These are phyloP conservation scores for Fusarium sp. DNA, from an alignment of 2,329 filamentous ascomycete genomes.

Conservation along the genomic window DNA sequence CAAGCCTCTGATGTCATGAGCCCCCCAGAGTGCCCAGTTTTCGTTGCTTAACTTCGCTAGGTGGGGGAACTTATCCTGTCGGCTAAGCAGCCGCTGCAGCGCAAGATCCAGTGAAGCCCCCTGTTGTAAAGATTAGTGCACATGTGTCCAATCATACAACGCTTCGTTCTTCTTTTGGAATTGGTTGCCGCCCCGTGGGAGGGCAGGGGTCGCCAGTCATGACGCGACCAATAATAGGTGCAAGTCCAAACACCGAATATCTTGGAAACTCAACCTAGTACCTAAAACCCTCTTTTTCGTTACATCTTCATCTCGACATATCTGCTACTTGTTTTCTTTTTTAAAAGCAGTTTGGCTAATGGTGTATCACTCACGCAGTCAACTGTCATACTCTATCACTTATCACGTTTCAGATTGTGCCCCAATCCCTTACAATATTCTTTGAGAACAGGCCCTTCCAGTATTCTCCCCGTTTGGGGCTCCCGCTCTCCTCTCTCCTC, in stretches of 20 bases:
- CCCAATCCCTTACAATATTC: background rate
- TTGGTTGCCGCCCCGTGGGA: background rate
- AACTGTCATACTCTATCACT: constrained; percentile 5
- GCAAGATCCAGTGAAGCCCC: background rate
- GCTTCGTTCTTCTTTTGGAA: background rate
- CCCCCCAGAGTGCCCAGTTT: constrained; percentile 23
- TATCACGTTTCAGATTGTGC: constrained; percentile 9
- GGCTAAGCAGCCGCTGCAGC: too few relatives aligned
- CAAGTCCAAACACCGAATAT: too few relatives aligned
- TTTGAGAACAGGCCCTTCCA: background rate
- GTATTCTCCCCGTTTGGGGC: constrained; percentile 25
- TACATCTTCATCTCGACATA: too few relatives aligned
- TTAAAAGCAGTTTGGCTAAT: too few relatives aligned
- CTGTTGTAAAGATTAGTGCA: background rate
- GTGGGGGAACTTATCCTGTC: background rate
- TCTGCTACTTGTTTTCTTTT: too few relatives aligned
- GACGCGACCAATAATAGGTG: background rate
- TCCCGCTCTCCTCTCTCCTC: background rate
- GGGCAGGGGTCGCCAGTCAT: background rate
- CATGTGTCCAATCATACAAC: background rate
- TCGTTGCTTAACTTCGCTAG: background rate
- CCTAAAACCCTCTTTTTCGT: too few relatives aligned
- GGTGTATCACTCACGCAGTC: too few relatives aligned
- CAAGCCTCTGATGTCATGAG: constrained; percentile 51
- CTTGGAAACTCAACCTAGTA: too few relatives aligned